These are phyloP conservation scores for Tylopilus orsonianus DNA, from an alignment of 1,284 basidiomycete genomes.

Conservation along the genomic window DNA sequence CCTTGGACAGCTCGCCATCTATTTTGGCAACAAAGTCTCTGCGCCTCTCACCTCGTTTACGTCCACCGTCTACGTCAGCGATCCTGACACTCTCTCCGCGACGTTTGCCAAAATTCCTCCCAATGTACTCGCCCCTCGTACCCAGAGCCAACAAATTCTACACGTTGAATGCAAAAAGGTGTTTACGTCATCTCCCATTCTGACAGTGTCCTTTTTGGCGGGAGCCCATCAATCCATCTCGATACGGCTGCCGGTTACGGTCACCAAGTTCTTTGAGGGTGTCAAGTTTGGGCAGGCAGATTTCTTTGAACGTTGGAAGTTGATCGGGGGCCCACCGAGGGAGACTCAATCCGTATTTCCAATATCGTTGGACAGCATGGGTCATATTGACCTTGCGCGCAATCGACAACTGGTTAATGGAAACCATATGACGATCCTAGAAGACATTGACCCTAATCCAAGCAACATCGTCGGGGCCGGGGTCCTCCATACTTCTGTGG, in stretches of 20 bases:
- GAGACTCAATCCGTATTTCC: constrained; percentile 91
- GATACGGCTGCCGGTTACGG: constrained; percentile 81
- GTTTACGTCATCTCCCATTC: constrained; percentile 78
- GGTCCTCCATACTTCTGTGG: constrained; percentile 82
- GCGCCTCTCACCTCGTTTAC: constrained; percentile 88
- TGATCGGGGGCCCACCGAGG: constrained; percentile 92
- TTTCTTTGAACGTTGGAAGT: constrained; percentile 98
- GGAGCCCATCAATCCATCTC: constrained; percentile 88
- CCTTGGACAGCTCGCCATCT: constrained; percentile 88
- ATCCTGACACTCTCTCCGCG: constrained; percentile 74
- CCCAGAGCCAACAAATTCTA: constrained; percentile 90
- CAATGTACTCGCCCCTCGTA: constrained; percentile 74
- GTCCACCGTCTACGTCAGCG: constrained; percentile 72
- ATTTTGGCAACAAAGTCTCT: constrained; percentile 94
- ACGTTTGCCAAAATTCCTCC: constrained; percentile 90
- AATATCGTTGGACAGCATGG: constrained; percentile 64
- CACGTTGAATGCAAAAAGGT: constrained; percentile 92
- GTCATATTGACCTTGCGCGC: constrained; percentile 73
- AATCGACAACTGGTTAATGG: constrained; percentile 79
- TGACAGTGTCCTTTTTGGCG: constrained; percentile 89
- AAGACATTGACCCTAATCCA: constrained; percentile 84
- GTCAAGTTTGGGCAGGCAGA: constrained; percentile 81
- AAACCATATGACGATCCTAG: constrained; percentile 73
- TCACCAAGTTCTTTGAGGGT: constrained; percentile 93
- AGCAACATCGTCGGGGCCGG: constrained; percentile 90